Evolutionary conservation across 441 rosid species (phyloP).

Genomic region (Adansonia gregorii): DNA sequence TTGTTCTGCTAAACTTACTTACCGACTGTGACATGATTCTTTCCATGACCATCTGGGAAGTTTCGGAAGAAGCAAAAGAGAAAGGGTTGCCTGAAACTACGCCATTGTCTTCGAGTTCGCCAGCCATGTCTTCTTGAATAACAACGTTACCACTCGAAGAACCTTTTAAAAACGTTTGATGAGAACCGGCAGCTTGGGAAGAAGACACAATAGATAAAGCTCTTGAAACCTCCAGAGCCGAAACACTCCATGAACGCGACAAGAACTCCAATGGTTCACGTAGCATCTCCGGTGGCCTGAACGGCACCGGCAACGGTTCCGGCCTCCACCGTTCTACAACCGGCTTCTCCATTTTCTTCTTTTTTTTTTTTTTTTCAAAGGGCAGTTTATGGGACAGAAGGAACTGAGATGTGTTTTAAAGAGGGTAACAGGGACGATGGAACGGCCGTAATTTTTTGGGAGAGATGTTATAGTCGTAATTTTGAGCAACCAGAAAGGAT

Average conservation of each 20-base stretch:
- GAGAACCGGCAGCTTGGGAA: slow-evolving; percentile 44
- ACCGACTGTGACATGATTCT: slow-evolving; percentile 97
- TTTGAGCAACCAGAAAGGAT: too few species aligned
- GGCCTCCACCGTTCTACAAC: slow-evolving; percentile 59
- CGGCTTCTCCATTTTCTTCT: slow-evolving; percentile 45
- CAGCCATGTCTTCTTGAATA: slow-evolving; percentile 66
- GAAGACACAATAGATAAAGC: slow-evolving; percentile 49
- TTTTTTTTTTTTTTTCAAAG: too few species aligned
- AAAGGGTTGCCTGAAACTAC: slow-evolving; percentile 77
- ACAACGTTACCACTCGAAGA: slow-evolving; percentile 37
- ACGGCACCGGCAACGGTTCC: slow-evolving; percentile 48
- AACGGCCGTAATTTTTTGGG: too few species aligned
- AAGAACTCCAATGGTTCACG: slow-evolving; percentile 90
- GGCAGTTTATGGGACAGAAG: too few species aligned
- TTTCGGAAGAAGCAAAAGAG: slow-evolving; percentile 85
- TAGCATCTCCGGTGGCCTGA: slow-evolving; percentile 84
- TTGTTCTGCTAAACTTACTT: slow-evolving; percentile 32
- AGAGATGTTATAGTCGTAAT: too few species aligned
- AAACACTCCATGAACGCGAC: slow-evolving; percentile 90
- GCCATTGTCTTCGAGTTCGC: slow-evolving; percentile 57
- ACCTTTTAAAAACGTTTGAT: slow-evolving; percentile 30
- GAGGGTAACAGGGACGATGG: too few species aligned
- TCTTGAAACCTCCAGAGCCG: slow-evolving; percentile 80
- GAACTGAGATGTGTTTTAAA: too few species aligned
- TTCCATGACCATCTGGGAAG: slow-evolving; percentile 94